A percentile compares a stretch with the other conserved stretches of the same genome.
Conservation (phyloP, 768 basidiomycete genomes). For the Chalciporus pseudorubinellus region DNA sequence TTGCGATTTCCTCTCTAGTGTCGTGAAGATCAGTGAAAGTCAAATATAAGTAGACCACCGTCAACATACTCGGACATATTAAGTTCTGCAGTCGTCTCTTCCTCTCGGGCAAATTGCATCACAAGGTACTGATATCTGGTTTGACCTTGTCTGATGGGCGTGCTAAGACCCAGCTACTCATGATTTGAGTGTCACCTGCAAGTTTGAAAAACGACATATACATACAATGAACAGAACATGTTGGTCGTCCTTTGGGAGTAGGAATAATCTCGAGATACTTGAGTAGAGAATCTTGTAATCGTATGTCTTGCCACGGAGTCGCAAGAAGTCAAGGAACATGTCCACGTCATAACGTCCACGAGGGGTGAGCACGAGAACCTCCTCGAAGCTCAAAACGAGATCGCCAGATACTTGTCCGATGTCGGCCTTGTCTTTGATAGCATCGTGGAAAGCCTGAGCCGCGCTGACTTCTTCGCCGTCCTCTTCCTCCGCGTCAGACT, state of each 20-base stretch:
- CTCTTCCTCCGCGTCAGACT: slow-evolving; percentile 63
- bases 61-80: slow-evolving; percentile 83
- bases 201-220: slow-evolving; percentile 6
- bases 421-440: slow-evolving; percentile 93
- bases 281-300: slow-evolving; percentile 96
- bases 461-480: slow-evolving; percentile 83
- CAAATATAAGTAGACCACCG: background rate
- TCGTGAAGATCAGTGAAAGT: background rate
- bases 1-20: slow-evolving; percentile 67
- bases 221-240: slow-evolving; percentile 93
- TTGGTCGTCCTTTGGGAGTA: slow-evolving; percentile 94
- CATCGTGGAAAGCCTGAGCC: slow-evolving; percentile 95
- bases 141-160: slow-evolving; percentile 96
- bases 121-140: slow-evolving; percentile 97
- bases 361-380: slow-evolving; percentile 91
- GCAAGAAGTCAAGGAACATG: slow-evolving; percentile 93
- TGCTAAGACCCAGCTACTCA: slow-evolving; percentile 81
- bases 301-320: slow-evolving; percentile 97
- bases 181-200: slow-evolving; percentile 5
- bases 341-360: slow-evolving; percentile 97
- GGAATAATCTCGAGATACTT: slow-evolving; percentile 84
- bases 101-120: slow-evolving; percentile 96
- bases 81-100: slow-evolving; percentile 93
- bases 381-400: slow-evolving; percentile 90
- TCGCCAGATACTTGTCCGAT: slow-evolving; percentile 91